Conservation (phyloP, 1,284 basidiomycete species). For the Boletus sp. region DNA sequence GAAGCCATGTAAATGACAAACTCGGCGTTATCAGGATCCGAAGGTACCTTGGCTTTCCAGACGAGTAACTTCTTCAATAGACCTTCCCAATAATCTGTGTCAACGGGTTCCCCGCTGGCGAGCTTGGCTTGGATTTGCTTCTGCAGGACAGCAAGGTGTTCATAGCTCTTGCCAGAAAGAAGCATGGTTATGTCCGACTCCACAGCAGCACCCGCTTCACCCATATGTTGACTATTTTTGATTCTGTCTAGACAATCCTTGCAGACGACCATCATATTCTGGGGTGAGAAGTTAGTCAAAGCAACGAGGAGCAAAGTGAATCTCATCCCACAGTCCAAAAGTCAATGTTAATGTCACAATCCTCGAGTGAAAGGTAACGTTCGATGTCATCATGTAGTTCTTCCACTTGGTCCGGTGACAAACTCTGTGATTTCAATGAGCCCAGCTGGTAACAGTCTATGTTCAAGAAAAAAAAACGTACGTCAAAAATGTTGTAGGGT, state of each 20-base stretch:
- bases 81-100: slow-evolving; percentile 98
- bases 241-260: slow-evolving; percentile 88
- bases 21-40: background rate
- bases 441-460: background rate
- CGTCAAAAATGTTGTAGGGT: slow-evolving; percentile 95
- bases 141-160: slow-evolving; percentile 83
- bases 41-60: slow-evolving; percentile 90
- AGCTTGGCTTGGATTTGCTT: slow-evolving; percentile 87
- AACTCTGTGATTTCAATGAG: slow-evolving; percentile 56
- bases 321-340: slow-evolving; percentile 86
- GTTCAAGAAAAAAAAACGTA: slow-evolving; percentile 30
- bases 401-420: slow-evolving; percentile 84
- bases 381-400: slow-evolving; percentile 96
- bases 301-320: background rate
- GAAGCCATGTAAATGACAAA: slow-evolving; percentile 10
- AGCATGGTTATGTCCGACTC: slow-evolving; percentile 76
- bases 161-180: slow-evolving; percentile 77
- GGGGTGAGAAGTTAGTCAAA: slow-evolving; percentile 9
- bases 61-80: slow-evolving; percentile 92
- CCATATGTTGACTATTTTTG: slow-evolving; percentile 56
- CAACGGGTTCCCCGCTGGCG: slow-evolving; percentile 88
- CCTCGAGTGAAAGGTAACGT: slow-evolving; percentile 87
- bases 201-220: slow-evolving; percentile 70
- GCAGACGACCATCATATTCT: slow-evolving; percentile 98
- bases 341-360: slow-evolving; percentile 82